Base-by-base conservation (phyloP, 192 early-diverging fungal genomes). In the Mortierella claussenii region DNA sequence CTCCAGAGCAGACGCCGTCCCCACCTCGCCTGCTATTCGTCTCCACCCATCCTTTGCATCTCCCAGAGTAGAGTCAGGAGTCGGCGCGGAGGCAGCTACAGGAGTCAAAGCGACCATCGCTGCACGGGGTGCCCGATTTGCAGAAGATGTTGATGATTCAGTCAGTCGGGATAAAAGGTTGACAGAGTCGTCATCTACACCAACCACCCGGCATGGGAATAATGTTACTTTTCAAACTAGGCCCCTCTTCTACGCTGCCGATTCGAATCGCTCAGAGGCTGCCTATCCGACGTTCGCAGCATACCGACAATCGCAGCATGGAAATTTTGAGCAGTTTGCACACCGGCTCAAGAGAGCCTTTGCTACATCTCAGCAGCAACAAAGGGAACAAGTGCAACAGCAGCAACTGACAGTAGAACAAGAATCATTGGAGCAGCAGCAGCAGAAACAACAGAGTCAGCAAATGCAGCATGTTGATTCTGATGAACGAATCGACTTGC, bases 1-100 rank as follows among this genome's bases (percentile, higher is more conserved):
- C 20, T 43, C 60, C 31, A 43, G 47, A 6, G 30, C 69, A 21
- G 42, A 53, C 42, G 69, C 69, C 42, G 20, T 42, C 4, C 68
- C 68, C 6, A 17, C 53, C 18, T 44, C 60, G 53, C 60, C 68
- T 7, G 68, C 68, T 15, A 71, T 71, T 21, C 68, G 68, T 32
- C 54, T 61, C 4, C 49, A 69, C 18, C n/a, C n/a, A n/a, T n/a
- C n/a, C n/a, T n/a, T n/a, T n/a, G n/a, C n/a, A n/a, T 34, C 57
- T 61, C 43, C 68, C 2, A n/a, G n/a, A n/a, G n/a, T n/a, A n/a
- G n/a, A n/a, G n/a, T n/a, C n/a, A n/a, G n/a, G n/a, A n/a, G n/a
- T n/a, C n/a, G n/a, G n/a, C n/a, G 33, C 66, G 45, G 28, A 47
- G 33, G 33, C 34, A 42, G 21, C 47, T 26, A 49, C 47, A 8